Evolutionary conservation across 176 grass and related monocot genomes (phyloP).

Genomic region (Lolium perenne): DNA sequence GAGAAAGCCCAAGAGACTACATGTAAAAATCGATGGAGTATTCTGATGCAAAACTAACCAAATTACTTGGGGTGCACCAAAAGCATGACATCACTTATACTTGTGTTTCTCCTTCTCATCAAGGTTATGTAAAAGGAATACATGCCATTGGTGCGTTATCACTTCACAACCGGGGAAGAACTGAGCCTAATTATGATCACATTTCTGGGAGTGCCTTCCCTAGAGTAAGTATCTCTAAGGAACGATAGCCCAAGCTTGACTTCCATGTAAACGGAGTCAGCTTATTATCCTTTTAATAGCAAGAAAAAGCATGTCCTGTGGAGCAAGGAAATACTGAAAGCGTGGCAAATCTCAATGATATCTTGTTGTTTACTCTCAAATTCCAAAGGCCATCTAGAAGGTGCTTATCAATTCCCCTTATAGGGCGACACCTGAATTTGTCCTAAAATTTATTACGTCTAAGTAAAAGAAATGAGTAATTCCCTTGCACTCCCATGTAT

Average conservation of each 20-base stretch:
- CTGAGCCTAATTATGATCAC: slow-evolving; percentile 44
- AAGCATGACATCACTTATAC: no score
- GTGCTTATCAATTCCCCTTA: slow-evolving; percentile 37
- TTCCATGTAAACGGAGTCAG: slow-evolving; percentile 90
- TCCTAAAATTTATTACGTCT: no score
- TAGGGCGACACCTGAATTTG: no score
- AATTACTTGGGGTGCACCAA: no score
- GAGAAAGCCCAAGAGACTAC: no score
- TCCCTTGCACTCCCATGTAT: no score
- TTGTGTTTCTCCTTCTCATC: background rate
- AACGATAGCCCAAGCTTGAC: slow-evolving; percentile 82
- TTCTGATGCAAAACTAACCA: no score
- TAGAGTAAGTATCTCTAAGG: slow-evolving; percentile 60
- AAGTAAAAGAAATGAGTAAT: no score
- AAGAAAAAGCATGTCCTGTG: slow-evolving; percentile 90
- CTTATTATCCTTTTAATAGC: slow-evolving; percentile 81
- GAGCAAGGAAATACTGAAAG: slow-evolving; percentile 71
- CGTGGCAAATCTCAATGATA: slow-evolving; percentile 81
- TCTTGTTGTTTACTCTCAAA: slow-evolving; percentile 83
- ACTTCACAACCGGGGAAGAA: slow-evolving; percentile 60
- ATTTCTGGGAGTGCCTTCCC: slow-evolving; percentile 38
- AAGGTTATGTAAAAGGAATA: no score
- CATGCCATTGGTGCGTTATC: no score
- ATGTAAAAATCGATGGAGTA: no score
- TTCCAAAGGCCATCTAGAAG: slow-evolving; percentile 72